phyloP scores from a whole-genome alignment of 805 yeast species.

The Ogataea haglerorum region DNA sequence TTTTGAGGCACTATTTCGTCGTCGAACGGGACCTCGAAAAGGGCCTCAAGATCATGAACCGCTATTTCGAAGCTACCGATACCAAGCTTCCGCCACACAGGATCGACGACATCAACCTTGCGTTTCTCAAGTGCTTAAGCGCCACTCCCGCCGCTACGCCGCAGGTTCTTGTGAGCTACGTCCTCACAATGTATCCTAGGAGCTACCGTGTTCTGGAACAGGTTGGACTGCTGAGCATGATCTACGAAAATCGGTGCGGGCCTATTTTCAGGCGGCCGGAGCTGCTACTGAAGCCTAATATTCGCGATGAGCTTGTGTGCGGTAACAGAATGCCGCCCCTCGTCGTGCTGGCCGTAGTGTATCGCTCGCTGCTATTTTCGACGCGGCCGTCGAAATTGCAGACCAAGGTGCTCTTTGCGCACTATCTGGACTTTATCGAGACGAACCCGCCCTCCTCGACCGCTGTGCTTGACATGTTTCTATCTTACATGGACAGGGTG shows the following conservation, averaged over 20 bases:
- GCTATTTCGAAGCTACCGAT: constrained; percentile 8
- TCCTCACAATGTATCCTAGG: constrained; percentile 14
- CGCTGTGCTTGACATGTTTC: constrained; percentile 18
- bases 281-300: constrained; percentile 11
- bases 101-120: constrained; percentile 7
- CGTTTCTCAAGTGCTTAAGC: constrained; percentile 11
- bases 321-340: constrained; percentile 4
- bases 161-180: constrained; percentile 13
- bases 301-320: constrained; percentile 15
- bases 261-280: constrained; percentile 3
- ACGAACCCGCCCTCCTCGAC: background rate
- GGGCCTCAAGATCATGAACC: constrained; percentile 16
- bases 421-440: constrained; percentile 2
- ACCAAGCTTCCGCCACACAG: background rate
- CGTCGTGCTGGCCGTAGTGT: constrained; percentile 8
- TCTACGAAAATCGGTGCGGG: constrained; percentile 9
- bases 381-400: constrained; percentile 12
- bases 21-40: constrained; percentile 10
- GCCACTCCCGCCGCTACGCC: constrained; percentile 5
- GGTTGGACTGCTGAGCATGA: constrained; percentile 15
- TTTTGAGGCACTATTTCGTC: constrained; percentile 13
- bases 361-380: constrained; percentile 3
- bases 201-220: constrained; percentile 3
- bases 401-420: constrained; percentile 9
- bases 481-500: constrained; percentile 10